Percentiles rank a stretch among this genome's conserved stretches.
phyloP scores from a whole-genome alignment of 2,329 filamentous ascomycete species.

The Botrytis sinoallii region DNA sequence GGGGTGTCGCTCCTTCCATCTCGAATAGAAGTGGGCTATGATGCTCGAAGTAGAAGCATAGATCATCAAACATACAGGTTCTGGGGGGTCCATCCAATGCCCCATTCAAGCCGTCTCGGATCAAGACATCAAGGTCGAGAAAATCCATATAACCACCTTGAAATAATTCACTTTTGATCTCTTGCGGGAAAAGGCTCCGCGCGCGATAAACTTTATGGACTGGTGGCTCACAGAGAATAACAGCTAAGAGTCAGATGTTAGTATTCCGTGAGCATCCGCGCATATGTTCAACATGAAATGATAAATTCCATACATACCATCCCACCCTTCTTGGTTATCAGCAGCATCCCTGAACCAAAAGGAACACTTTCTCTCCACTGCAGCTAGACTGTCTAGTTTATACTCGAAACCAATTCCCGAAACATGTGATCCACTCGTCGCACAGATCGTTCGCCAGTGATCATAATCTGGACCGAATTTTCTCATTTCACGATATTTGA shows the following conservation, averaged over 20 bases:
- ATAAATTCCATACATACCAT: constrained; percentile 2
- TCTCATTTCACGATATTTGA: constrained; percentile 22
- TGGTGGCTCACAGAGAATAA: constrained; percentile 5
- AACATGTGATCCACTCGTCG: constrained; percentile 16
- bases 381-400: background rate
- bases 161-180: background rate
- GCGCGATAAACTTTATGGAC: background rate
- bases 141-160: constrained; percentile 13
- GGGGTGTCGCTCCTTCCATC: background rate
- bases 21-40: constrained; percentile 7
- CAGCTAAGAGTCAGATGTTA: background rate
- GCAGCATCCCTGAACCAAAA: constrained; percentile 8
- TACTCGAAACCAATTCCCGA: constrained; percentile 14
- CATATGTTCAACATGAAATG: background rate
- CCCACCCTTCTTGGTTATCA: background rate
- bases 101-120: background rate
- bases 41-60: constrained; percentile 21
- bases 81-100: constrained; percentile 11
- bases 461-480: constrained; percentile 15
- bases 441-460: constrained; percentile 18
- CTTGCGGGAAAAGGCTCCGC: background rate
- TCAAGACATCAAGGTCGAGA: background rate
- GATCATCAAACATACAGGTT: constrained; percentile 22
- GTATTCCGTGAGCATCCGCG: background rate
- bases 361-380: constrained; percentile 10